Conservation (phyloP, 345 rosid species). For the Erucastrum elatum region DNA sequence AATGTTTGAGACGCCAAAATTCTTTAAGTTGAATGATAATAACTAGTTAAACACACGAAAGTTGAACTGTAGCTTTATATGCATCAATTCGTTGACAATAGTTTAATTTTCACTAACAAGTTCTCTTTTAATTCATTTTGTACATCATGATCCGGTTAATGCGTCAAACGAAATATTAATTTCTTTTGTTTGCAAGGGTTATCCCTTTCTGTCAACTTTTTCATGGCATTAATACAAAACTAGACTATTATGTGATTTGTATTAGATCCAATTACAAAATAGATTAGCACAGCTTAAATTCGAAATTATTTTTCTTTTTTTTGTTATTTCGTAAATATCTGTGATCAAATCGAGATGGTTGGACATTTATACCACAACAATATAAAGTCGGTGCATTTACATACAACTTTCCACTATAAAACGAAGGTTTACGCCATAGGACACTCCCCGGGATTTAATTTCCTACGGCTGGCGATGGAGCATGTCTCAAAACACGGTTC, state of each 20-base stretch:
- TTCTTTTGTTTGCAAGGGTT: no score
- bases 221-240: neutral
- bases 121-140: neutral
- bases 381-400: constrained; percentile 13
- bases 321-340: neutral
- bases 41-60: neutral
- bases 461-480: constrained; percentile 55
- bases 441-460: constrained; percentile 43
- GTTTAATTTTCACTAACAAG: neutral
- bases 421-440: constrained; percentile 54
- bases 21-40: neutral
- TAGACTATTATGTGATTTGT: neutral
- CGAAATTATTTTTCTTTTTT: neutral
- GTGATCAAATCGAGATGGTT: neutral
- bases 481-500: constrained; percentile 83
- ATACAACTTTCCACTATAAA: neutral
- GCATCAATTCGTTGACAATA: neutral
- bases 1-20: neutral
- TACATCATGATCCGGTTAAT: neutral
- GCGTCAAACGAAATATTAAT: neutral
- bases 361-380: constrained; percentile 10
- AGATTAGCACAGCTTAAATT: neutral
- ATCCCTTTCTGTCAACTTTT: no score
- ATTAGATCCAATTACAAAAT: neutral
- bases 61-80: neutral